Conservation (phyloP, 495 filamentous ascomycete genomes). For the Beverwykella pulmonaria region DNA sequence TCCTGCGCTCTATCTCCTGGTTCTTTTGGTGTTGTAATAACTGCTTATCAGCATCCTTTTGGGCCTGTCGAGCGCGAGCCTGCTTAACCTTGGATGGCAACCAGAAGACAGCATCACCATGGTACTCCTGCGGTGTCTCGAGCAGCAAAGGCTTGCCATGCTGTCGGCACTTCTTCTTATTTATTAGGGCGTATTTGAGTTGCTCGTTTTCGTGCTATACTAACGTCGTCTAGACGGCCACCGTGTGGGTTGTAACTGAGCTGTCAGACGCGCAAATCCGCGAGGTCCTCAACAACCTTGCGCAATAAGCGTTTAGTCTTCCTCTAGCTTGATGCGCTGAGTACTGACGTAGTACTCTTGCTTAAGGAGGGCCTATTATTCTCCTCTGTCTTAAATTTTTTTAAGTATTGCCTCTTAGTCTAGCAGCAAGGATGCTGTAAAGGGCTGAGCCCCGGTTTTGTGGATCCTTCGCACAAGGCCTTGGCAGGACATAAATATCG, state of each 20-base stretch:
- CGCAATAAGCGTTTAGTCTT: too few species aligned
- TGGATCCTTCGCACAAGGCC: too few species aligned
- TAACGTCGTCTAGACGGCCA: neutral
- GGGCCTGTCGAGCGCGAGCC: neutral
- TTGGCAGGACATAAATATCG: too few species aligned
- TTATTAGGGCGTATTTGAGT: neutral
- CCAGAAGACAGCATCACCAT: constrained; percentile 4
- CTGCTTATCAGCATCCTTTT: neutral
- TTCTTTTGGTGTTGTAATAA: neutral
- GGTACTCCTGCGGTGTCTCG: neutral
- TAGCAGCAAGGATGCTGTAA: too few species aligned
- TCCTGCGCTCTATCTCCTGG: neutral
- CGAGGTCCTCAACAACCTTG: too few species aligned
- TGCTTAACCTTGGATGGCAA: neutral
- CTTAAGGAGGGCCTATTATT: too few species aligned
- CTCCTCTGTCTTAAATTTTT: too few species aligned
- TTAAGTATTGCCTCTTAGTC: too few species aligned
- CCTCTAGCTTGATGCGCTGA: too few species aligned
- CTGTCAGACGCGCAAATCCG: neutral
- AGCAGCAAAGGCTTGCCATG: constrained; percentile 6
- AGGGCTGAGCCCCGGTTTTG: too few species aligned
- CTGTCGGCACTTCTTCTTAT: constrained; percentile 10
- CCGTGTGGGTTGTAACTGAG: neutral
- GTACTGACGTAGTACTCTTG: too few species aligned
- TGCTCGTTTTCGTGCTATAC: constrained; percentile 11